Evolutionary conservation across 2,329 filamentous ascomycete genomes (phyloP).

Genomic region (Ascochyta lentis): DNA sequence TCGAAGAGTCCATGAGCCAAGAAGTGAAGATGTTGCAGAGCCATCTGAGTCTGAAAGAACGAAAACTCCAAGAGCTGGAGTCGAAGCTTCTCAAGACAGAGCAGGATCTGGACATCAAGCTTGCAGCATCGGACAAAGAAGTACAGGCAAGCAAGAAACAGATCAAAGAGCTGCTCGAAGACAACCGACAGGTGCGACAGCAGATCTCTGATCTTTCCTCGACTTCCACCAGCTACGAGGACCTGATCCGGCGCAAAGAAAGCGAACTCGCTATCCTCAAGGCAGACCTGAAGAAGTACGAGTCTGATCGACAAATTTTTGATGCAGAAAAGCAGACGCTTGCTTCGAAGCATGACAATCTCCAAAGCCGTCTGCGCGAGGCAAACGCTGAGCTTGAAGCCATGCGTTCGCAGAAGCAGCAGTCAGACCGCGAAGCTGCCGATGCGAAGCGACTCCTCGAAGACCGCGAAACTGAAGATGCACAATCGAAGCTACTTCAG

Average conservation of each 20-base stretch:
- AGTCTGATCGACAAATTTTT: constrained; percentile 78
- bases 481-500: constrained; percentile 85
- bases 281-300: constrained; percentile 81
- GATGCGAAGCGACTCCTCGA: constrained; percentile 88
- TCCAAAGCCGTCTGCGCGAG: constrained; percentile 77
- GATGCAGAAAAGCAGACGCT: constrained; percentile 80
- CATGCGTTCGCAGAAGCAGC: constrained; percentile 81
- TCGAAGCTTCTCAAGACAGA: constrained; percentile 81
- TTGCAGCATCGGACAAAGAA: constrained; percentile 79
- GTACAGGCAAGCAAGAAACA: constrained; percentile 75
- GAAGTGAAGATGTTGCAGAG: constrained; percentile 93
- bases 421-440: constrained; percentile 85
- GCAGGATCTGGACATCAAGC: constrained; percentile 86
- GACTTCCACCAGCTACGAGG: constrained; percentile 94
- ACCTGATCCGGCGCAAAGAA: constrained; percentile 90
- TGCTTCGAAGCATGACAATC: constrained; percentile 77
- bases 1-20: constrained; percentile 77
- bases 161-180: constrained; percentile 76
- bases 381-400: constrained; percentile 88
- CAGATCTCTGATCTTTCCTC: constrained; percentile 87
- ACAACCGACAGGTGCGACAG: constrained; percentile 82
- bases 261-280: constrained; percentile 88
- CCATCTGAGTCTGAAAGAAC: constrained; percentile 85
- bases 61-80: constrained; percentile 88
- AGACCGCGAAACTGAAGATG: constrained; percentile 87